Evolutionary conservation across 1,139 yeast species (phyloP), one percentile per base, ranked within the genome.

Genomic region (Candida labiduridarum): DNA sequence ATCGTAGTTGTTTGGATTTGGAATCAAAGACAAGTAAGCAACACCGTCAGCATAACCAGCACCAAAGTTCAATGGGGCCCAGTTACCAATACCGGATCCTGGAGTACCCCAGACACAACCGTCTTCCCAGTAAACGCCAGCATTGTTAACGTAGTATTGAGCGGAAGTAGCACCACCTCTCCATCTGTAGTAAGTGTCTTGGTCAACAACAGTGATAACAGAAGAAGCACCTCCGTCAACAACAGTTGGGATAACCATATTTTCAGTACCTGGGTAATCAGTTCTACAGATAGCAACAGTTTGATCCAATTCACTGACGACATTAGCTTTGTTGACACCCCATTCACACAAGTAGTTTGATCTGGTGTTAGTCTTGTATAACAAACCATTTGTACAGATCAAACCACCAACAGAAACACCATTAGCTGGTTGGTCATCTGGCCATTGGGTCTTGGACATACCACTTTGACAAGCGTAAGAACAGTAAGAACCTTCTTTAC

Each of bases 371-470:
- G 89, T 69, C 71, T 79, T 83, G 83, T 86, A 84, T 61, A 87
- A 78, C 69, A 77, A 79, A 57, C 94, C 94, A 64, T 68, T 69
- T 65, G 84, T 75, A 79, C 95, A 87, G 60, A 71, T 68, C 63
- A 87, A 78, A 59, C 95, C 95, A 74, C 95, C 95, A 55, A 87
- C 83, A 46, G 94, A 85, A 57, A 84, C 84, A 74, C 95, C 95
- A 65, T 72, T 79, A 45, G 83, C 58, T 52, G 94, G 94, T 72
- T 87, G 95, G 30, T 67, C 59, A 33, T 82, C 70, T 52, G 95
- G 95, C 91, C 91, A 87, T 75, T 87, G 95, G 52, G 94, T 87
- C 78, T 87, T 87, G 61, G 94, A 87, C 94, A 87, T 87, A 82
- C 95, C 95, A 51, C 94, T 82, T 72, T 87, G 92, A 74, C 95